These are phyloP conservation scores for Erysimum cheiranthoides DNA, from an alignment of 345 rosid genomes.

Conservation along the genomic window DNA sequence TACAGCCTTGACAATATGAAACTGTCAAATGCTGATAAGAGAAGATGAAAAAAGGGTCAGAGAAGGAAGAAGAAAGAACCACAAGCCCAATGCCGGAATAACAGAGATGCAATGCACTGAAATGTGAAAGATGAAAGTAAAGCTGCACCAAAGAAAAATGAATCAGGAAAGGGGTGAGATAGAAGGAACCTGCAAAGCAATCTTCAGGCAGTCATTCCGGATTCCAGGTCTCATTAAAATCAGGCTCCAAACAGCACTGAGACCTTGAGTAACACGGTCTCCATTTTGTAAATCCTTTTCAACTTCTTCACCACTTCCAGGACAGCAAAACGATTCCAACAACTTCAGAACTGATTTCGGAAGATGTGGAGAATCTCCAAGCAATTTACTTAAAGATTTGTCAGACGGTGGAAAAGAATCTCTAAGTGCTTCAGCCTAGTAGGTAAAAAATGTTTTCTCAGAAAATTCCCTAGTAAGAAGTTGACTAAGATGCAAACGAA, in stretches of 20 bases:
- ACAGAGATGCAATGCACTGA: neutral
- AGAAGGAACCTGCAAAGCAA: slow-evolving; percentile 86
- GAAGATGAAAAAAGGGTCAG: neutral
- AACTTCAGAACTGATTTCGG: slow-evolving; percentile 83
- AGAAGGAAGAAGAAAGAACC: slow-evolving; percentile 11
- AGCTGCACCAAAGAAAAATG: slow-evolving; percentile 21
- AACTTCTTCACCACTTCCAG: slow-evolving; percentile 60
- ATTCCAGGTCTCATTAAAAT: slow-evolving; percentile 86
- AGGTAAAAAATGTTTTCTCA: slow-evolving; percentile 30
- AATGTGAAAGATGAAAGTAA: slow-evolving; percentile 15
- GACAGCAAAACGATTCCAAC: slow-evolving; percentile 82
- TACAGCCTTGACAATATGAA: neutral
- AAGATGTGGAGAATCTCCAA: slow-evolving; percentile 89
- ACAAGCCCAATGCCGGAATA: slow-evolving; percentile 23
- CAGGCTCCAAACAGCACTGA: slow-evolving; percentile 90
- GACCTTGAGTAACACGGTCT: slow-evolving; percentile 98
- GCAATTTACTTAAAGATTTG: slow-evolving; percentile 91
- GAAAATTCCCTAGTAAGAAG: slow-evolving; percentile 21
- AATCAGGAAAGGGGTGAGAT: slow-evolving; percentile 21
- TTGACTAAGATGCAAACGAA: slow-evolving; percentile 24
- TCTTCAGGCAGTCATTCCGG: slow-evolving; percentile 82
- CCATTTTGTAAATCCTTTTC: slow-evolving; percentile 77
- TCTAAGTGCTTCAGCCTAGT: slow-evolving; percentile 91
- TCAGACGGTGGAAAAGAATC: slow-evolving; percentile 99
- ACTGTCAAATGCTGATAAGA: slow-evolving; percentile 1